phyloP scores from a whole-genome alignment of 345 rosid genomes.

The Syzygium grande region DNA sequence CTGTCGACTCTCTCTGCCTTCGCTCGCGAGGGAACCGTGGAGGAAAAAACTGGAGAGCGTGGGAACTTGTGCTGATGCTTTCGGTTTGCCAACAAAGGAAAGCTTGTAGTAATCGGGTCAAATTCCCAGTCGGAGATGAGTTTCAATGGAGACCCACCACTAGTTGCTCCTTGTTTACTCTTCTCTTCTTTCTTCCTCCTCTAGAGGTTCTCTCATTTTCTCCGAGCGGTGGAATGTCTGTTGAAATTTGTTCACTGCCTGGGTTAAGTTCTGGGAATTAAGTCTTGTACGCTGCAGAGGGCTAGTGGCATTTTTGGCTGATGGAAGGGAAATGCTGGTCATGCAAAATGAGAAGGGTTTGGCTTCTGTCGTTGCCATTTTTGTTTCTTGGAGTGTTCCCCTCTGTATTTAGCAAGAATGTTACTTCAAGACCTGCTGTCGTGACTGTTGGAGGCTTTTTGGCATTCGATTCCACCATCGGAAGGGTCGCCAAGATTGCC shows the following conservation, averaged over 20 bases:
- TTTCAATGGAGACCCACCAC: neutral
- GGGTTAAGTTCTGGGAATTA: neutral
- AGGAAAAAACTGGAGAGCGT: neutral
- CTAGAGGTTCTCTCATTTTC: neutral
- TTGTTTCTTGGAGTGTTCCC: conserved; percentile 21
- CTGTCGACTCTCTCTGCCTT: neutral
- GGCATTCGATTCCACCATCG: conserved; percentile 53
- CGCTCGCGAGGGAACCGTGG: neutral
- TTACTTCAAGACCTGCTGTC: conserved; percentile 50
- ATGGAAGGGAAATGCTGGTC: neutral
- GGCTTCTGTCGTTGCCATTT: conserved; percentile 24
- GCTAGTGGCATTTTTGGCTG: neutral
- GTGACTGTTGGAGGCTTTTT: conserved; percentile 72
- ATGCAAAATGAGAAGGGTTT: conserved; percentile 18
- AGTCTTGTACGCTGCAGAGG: neutral
- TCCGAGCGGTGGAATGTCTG: neutral
- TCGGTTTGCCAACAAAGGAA: neutral
- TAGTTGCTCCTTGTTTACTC: neutral
- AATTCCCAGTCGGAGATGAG: neutral
- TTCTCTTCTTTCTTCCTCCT: neutral
- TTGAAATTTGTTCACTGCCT: neutral
- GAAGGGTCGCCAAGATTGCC: conserved; percentile 81
- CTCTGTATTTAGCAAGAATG: conserved; percentile 26
- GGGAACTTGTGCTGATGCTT: neutral
- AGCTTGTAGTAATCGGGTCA: neutral